phyloP scores from a whole-genome alignment of 371 early-diverging fungal genomes.

The Capillidium heterosporum region DNA sequence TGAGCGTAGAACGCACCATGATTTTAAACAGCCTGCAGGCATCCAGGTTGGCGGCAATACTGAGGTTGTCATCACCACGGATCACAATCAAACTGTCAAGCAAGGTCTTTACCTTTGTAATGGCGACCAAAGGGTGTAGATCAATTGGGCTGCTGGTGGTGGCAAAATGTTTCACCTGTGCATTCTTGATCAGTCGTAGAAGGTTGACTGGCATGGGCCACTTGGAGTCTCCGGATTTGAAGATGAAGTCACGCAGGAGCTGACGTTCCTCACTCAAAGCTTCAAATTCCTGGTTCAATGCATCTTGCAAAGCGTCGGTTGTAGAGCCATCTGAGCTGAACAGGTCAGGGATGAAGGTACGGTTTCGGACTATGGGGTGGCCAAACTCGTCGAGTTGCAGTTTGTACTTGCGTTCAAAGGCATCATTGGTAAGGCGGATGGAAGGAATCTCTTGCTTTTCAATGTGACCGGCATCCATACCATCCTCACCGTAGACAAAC shows the following conservation, averaged over 20 bases:
- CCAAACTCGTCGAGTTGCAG: constrained; percentile 57
- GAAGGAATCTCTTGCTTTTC: constrained; percentile 69
- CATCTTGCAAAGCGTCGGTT: constrained; percentile 39
- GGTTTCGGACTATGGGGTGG: constrained; percentile 29
- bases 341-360: constrained; percentile 11
- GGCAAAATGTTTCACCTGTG: constrained; percentile 73
- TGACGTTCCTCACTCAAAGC: constrained; percentile 57
- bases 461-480: constrained; percentile 89
- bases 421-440: constrained; percentile 38
- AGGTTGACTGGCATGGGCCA: constrained; percentile 91
- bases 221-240: constrained; percentile 47
- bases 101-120: constrained; percentile 49
- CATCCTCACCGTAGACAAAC: constrained; percentile 98
- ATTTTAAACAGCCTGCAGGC: constrained; percentile 84
- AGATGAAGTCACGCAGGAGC: constrained; percentile 53
- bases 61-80: constrained; percentile 71
- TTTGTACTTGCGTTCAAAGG: constrained; percentile 60
- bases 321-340: constrained; percentile 44
- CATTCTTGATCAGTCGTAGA: constrained; percentile 74
- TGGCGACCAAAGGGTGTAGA: constrained; percentile 68
- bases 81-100: constrained; percentile 61
- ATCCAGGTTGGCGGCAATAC: constrained; percentile 73
- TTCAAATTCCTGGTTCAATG: constrained; percentile 65
- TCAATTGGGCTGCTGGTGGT: constrained; percentile 64
- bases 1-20: constrained; percentile 63